Conservation (phyloP, 78 protist genomes). For the Ministeria vibrans region DNA sequence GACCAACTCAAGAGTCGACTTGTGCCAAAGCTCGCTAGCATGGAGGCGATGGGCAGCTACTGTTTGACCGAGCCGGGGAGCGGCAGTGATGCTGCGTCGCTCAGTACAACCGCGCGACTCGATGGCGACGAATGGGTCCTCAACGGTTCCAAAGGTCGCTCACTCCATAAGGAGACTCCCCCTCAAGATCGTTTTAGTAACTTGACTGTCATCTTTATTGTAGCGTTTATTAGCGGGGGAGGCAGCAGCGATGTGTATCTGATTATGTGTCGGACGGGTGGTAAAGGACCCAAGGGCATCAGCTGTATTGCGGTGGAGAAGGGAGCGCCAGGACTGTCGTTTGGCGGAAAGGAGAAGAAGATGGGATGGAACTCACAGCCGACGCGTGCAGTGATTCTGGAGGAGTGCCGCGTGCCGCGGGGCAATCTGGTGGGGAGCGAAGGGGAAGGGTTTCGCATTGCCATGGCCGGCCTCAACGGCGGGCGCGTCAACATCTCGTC, state of each 20-base stretch:
- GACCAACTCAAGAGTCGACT: too few relatives aligned
- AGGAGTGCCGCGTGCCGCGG: conserved; percentile 68
- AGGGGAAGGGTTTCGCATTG: conserved; percentile 91
- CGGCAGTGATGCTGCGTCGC: conserved; percentile 83
- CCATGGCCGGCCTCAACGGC: conserved; percentile 90
- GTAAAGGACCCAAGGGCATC: conserved; percentile 65
- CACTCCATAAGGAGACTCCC: too few relatives aligned
- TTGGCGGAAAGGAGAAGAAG: conserved; percentile 75
- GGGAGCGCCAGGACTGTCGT: conserved; percentile 68
- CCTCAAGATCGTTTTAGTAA: too few relatives aligned
- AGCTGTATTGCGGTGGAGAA: conserved; percentile 71
- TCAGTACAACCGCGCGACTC: conserved; percentile 53
- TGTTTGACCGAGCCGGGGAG: conserved; percentile 87
- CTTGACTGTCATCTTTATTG: too few relatives aligned
- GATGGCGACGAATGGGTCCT: conserved; percentile 68
- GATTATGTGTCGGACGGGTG: conserved; percentile 84
- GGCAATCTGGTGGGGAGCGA: conserved; percentile 65
- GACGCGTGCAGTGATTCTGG: conserved; percentile 69
- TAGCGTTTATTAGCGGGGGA: conserved; percentile 86
- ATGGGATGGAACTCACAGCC: conserved; percentile 72
- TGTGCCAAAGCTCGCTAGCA: background rate
- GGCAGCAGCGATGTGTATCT: conserved; percentile 73
- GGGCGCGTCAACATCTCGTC: conserved; percentile 7
- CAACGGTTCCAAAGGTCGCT: conserved; percentile 69
- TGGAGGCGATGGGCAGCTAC: conserved; percentile 44